phyloP scores from a whole-genome alignment of 1,284 basidiomycete genomes.

The Ustilago tritici region DNA sequence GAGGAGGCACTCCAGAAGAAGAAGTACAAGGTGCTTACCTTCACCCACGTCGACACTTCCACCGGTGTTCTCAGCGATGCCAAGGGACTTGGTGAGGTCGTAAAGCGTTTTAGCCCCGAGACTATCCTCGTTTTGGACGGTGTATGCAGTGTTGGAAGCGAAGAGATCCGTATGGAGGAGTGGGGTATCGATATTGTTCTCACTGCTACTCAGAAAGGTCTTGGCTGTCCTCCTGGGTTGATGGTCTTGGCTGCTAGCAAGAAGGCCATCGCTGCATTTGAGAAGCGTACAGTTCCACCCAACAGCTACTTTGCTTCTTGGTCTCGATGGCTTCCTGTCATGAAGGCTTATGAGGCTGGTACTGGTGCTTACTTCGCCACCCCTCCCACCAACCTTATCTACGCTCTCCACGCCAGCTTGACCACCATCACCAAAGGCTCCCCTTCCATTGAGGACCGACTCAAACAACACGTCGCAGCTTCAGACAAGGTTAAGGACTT shows the following conservation, averaged over 20 bases:
- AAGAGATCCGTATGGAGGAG: conserved; percentile 91
- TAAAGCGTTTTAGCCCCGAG: conserved; percentile 83
- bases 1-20: conserved; percentile 81
- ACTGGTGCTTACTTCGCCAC: conserved; percentile 66
- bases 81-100: conserved; percentile 80
- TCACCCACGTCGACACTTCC: conserved; percentile 82
- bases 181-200: conserved; percentile 94
- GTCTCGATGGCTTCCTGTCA: conserved; percentile 67
- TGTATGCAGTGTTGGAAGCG: conserved; percentile 94
- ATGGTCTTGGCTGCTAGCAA: conserved; percentile 86
- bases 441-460: conserved; percentile 81
- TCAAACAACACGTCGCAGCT: conserved; percentile 80
- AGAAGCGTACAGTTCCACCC: conserved; percentile 79
- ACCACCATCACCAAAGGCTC: conserved; percentile 76
- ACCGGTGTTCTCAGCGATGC: conserved; percentile 86
- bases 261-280: conserved; percentile 81
- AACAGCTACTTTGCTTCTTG: conserved; percentile 84
- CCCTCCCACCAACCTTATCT: conserved; percentile 89
- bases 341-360: conserved; percentile 69
- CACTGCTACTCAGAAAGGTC: conserved; percentile 92
- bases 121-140: conserved; percentile 89
- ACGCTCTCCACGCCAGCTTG: conserved; percentile 86
- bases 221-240: conserved; percentile 93
- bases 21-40: conserved; percentile 89
- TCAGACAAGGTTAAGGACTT: conserved; percentile 81